Base-by-base conservation (phyloP, 805 yeast genomes). In the Kodamaea neixiangensis region DNA sequence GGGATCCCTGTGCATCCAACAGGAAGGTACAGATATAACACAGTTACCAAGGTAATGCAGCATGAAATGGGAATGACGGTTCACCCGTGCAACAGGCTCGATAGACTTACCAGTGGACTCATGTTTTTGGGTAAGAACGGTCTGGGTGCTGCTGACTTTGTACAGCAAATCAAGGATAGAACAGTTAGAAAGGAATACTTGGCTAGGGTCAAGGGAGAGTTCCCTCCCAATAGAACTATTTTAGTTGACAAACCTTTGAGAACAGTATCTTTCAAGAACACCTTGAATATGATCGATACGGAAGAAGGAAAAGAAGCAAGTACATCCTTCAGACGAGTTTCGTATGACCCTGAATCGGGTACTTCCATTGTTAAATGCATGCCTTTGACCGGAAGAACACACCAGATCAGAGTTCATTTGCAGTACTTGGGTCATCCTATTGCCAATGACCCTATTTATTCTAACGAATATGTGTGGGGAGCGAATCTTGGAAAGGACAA, bases 1-100 rank as follows among this genome's bases (percentile, higher is more conserved):
- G 97, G 99, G 0, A 78, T 94, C 2, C 97, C 99, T 0, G 96
- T 89, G 0, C 99, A 94, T 65, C 98, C 99, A 3, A 87, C 97
- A 0, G 99, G 98, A 0, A 71, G 92, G 55, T 83, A 85, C 75
- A 63, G 94, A 63, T 82, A 82, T 67, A 81, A 85, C 64, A 82
- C 96, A 0, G 79, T 89, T 17, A 88, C 96, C 9, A 86, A 85
- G 64, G 81, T 90, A 3, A 68, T 94, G 57, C 85, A 89, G 65
- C 81, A 82, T 49, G 96, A 92, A 59, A 65, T 76, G 52, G 86
- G 85, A 1, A 71, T 79, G 39, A 69, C 71, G 1, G 93, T 87
- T 1, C 97, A 91, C 63, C 73, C 78, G 13, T 90, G 97, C 63
- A 92, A 92, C 66, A 75, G 99, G 53, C 73, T 94, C 15, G 99